Base-by-base conservation (phyloP, 192 early-diverging fungal species). In the Coemansia pectinata region DNA sequence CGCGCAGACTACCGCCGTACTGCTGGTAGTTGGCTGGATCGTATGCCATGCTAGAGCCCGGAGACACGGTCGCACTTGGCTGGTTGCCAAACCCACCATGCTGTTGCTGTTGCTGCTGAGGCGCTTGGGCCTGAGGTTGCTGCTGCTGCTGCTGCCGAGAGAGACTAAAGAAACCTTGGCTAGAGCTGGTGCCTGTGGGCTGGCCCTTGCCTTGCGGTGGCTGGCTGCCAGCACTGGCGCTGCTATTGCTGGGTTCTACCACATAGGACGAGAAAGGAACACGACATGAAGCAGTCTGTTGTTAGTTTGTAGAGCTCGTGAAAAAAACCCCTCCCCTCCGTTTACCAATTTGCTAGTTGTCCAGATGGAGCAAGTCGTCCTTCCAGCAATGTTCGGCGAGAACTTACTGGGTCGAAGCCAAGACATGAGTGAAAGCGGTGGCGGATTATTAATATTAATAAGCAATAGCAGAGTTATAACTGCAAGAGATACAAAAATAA, bases 381-480 rank as follows among this genome's bases (percentile, higher is more conserved):
- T 50, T 21, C 42, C 19, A 50, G 19, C 36, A n/a, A 62, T 29
- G 34, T 44, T 11, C 29, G 8, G 29, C n/a, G 7, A 36, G 27
- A 39, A 77, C 77, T 77, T 84, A 76, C 77, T 73, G 19, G 82
- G 82, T 38, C 77, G 82, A 40, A 79, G 65, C 82, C 77, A 84
- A 59, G 82, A 79, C 76, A 84, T 83, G 31, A 10, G 27, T 5
- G 42, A 31, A 63, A 59, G 23, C 25, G 5, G n/a, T n/a, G 40
- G 15, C 4, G 15, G 21, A 53, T 65, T 39, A 41, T 19, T 41
- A 39, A 10, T 42, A 67, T 25, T 42, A 31, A 38, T 41, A 27
- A 27, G 27, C 27, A 27, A 9, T 27, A 50, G 34, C 8, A 36
- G 34, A 27, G 27, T 27, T 27, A 27, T 27, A 27, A 27, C 27